Evolutionary conservation across 305 asterid species (phyloP).

Genomic region (Fraxinus xanthoxyloides): DNA sequence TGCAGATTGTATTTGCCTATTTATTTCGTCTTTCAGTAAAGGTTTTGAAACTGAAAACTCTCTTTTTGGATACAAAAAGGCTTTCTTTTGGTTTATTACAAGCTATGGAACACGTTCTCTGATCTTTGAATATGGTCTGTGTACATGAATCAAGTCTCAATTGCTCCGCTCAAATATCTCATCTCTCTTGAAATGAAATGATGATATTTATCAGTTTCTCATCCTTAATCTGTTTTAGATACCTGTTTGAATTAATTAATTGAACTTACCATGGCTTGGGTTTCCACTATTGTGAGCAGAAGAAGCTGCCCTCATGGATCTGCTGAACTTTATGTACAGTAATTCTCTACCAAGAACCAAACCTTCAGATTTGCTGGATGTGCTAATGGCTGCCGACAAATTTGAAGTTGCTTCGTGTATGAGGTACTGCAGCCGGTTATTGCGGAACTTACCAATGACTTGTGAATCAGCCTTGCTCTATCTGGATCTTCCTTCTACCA

Average conservation of each 20-base stretch:
- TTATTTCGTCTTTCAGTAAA: not conserved
- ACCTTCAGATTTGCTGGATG: constrained; percentile 67
- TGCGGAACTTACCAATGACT: constrained; percentile 66
- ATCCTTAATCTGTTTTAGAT: not conserved
- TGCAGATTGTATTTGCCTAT: not conserved
- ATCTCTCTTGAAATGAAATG: not conserved
- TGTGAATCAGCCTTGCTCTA: constrained; percentile 80
- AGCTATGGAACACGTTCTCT: not conserved
- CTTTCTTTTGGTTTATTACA: not conserved
- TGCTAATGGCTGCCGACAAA: constrained; percentile 89
- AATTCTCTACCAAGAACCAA: constrained; percentile 53
- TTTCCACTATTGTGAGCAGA: constrained; percentile 51
- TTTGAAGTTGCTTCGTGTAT: constrained; percentile 81
- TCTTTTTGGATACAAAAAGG: not conserved
- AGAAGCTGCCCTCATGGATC: constrained; percentile 84
- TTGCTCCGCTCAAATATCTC: not conserved
- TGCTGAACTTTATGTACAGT: constrained; percentile 75
- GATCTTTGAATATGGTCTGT: not conserved
- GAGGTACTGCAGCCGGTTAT: constrained; percentile 70
- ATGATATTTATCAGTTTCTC: constrained; percentile 8
- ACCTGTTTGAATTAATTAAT: constrained; percentile 5
- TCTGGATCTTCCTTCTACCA: constrained; percentile 79
- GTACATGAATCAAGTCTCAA: not conserved
- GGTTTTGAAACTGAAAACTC: not conserved
- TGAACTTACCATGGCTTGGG: constrained; percentile 13